Conservation (phyloP, 257 asterid genomes). For the Sherardia arvensis region DNA sequence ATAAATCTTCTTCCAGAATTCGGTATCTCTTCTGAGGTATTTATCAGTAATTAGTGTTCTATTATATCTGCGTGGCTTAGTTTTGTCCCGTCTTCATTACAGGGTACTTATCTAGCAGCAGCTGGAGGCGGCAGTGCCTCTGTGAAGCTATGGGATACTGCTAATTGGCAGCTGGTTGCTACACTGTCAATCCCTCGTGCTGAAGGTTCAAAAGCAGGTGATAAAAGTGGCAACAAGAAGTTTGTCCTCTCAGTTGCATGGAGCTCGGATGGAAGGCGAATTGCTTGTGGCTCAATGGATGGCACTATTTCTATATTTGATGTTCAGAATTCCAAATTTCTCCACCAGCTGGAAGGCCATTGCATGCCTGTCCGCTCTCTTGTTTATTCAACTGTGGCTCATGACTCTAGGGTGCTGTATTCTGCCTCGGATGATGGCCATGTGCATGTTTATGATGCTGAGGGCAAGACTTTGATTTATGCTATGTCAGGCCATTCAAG, state of each 20-base stretch:
- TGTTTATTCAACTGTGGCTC: slow-evolving; percentile 72
- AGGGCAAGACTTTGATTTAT: slow-evolving; percentile 56
- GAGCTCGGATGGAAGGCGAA: slow-evolving; percentile 76
- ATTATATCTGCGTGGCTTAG: background rate
- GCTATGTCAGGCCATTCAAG: slow-evolving; percentile 85
- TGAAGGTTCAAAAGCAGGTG: slow-evolving; percentile 62
- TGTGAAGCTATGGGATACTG: slow-evolving; percentile 87
- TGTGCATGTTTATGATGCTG: slow-evolving; percentile 80
- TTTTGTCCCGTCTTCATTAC: slow-evolving; percentile 9
- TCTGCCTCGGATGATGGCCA: slow-evolving; percentile 90
- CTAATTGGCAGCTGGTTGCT: slow-evolving; percentile 59
- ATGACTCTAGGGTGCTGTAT: slow-evolving; percentile 74
- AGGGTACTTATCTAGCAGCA: slow-evolving; percentile 91
- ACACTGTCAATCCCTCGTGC: slow-evolving; percentile 81
- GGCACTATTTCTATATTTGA: slow-evolving; percentile 91
- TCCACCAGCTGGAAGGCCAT: slow-evolving; percentile 93
- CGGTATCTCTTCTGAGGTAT: background rate
- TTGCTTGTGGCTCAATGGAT: slow-evolving; percentile 87
- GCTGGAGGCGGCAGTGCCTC: slow-evolving; percentile 99
- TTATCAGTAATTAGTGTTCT: background rate
- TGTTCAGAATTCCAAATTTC: slow-evolving; percentile 63
- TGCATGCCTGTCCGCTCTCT: slow-evolving; percentile 87
- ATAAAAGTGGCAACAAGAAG: slow-evolving; percentile 65
- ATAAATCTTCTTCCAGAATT: too few species aligned
- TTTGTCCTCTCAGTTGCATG: slow-evolving; percentile 94